Percentiles rank a stretch among this genome's conserved stretches.
Conservation (phyloP, 129 eudicot genomes). For the carrot (Daucus carota) region DNA sequence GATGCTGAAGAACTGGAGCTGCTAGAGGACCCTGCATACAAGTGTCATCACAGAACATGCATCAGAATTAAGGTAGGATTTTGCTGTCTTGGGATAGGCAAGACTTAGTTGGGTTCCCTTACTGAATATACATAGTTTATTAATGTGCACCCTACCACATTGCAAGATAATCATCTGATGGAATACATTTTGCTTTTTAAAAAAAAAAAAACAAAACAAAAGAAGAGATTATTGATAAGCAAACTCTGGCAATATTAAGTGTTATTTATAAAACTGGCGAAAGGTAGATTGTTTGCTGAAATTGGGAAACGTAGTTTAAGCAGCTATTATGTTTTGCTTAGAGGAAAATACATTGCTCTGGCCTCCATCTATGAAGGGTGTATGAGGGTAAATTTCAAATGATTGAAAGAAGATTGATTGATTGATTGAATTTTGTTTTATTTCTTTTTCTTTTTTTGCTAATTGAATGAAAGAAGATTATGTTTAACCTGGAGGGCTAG, state of each 20-base stretch:
- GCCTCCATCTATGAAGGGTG: neutral
- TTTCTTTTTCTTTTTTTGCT: no score
- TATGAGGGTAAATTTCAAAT: neutral
- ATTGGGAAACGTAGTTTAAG: neutral
- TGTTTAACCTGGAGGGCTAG: conserved; percentile 87
- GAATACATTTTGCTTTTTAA: neutral
- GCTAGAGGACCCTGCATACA: conserved; percentile 88
- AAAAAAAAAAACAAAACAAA: no score
- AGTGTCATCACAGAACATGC: conserved; percentile 1
- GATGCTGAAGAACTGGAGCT: conserved; percentile 80
- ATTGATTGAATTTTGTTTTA: no score
- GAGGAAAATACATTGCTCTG: neutral
- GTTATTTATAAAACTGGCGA: neutral
- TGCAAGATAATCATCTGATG: neutral
- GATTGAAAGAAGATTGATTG: no score
- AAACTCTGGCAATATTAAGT: no score
- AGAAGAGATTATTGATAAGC: neutral
- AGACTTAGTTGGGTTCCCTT: neutral
- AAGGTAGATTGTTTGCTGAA: neutral
- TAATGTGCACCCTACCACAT: neutral
- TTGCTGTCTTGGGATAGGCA: neutral
- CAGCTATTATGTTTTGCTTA: neutral
- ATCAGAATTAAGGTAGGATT: neutral
- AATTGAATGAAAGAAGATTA: neutral
- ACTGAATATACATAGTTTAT: neutral